Evolutionary conservation across 2,329 filamentous ascomycete species (phyloP).

Genomic region (Epichloe hybrida): DNA sequence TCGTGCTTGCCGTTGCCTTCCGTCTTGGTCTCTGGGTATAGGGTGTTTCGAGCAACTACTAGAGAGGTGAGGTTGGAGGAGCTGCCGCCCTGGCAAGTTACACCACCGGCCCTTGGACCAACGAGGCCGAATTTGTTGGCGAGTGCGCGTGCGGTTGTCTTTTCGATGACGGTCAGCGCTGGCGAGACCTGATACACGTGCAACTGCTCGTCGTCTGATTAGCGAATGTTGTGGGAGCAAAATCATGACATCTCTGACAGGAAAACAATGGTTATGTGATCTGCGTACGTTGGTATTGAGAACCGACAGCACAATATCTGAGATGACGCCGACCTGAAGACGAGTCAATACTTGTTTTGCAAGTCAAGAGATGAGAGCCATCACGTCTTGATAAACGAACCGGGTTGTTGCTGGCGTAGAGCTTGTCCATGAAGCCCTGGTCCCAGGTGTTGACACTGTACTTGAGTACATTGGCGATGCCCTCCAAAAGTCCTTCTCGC

Average conservation of each 20-base stretch:
- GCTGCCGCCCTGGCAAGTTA: slow-evolving; percentile 69
- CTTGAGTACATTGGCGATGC: slow-evolving; percentile 56
- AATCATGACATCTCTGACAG: background rate
- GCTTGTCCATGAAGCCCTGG: slow-evolving; percentile 89
- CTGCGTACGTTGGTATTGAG: slow-evolving; percentile 76
- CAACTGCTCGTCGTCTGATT: slow-evolving; percentile 29
- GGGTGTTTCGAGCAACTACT: slow-evolving; percentile 72
- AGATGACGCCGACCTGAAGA: slow-evolving; percentile 61
- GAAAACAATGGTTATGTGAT: background rate
- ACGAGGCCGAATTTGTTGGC: slow-evolving; percentile 65
- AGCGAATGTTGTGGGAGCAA: background rate
- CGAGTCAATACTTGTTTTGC: background rate
- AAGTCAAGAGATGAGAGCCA: background rate
- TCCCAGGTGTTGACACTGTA: slow-evolving; percentile 98
- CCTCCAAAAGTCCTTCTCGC: slow-evolving; percentile 60
- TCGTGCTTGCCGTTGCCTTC: slow-evolving; percentile 50
- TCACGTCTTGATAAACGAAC: slow-evolving; percentile 26
- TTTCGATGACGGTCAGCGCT: slow-evolving; percentile 76
- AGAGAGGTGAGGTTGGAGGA: slow-evolving; percentile 78
- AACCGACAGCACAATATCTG: slow-evolving; percentile 70
- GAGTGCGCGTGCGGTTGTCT: slow-evolving; percentile 59
- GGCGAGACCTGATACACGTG: slow-evolving; percentile 94
- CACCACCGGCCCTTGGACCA: slow-evolving; percentile 56
- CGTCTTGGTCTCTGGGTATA: slow-evolving; percentile 67
- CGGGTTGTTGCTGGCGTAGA: slow-evolving; percentile 83